phyloP scores from a whole-genome alignment of 768 basidiomycete species.

The Auricularia cornea region DNA sequence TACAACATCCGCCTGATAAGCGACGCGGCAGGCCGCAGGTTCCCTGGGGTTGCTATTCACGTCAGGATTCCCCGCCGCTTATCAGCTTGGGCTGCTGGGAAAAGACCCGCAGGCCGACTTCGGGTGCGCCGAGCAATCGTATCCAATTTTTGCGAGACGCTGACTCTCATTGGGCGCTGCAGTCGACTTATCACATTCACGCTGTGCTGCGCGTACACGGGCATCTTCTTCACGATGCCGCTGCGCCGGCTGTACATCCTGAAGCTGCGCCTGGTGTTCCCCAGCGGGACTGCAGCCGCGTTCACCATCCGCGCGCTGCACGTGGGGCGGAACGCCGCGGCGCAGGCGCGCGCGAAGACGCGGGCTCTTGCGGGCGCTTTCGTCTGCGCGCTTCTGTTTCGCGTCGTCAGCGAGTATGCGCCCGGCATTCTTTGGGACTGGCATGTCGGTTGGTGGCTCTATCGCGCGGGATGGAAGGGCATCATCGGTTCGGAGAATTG shows the following conservation, averaged over 20 bases:
- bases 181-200: slow-evolving; percentile 45
- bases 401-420: slow-evolving; percentile 48
- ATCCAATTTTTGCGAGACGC: background rate
- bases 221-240: slow-evolving; percentile 60
- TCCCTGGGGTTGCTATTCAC: slow-evolving; percentile 54
- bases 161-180: too few relatives aligned
- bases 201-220: slow-evolving; percentile 47
- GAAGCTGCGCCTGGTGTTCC: slow-evolving; percentile 54
- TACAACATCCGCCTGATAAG: too few relatives aligned
- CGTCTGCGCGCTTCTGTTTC: slow-evolving; percentile 38
- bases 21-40: slow-evolving; percentile 33
- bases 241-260: slow-evolving; percentile 55
- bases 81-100: slow-evolving; percentile 42
- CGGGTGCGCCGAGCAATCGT: slow-evolving; percentile 22
- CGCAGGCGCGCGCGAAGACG: slow-evolving; percentile 48
- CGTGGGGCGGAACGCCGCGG: slow-evolving; percentile 39
- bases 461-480: slow-evolving; percentile 48
- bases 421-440: slow-evolving; percentile 58
- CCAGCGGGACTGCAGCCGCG: slow-evolving; percentile 58
- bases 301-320: slow-evolving; percentile 58
- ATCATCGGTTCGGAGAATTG: slow-evolving; percentile 53
- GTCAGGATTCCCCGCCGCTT: slow-evolving; percentile 52
- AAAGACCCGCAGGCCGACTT: slow-evolving; percentile 40
- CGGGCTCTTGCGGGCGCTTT: slow-evolving; percentile 42
- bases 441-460: slow-evolving; percentile 57